phyloP scores from a whole-genome alignment of 1,284 basidiomycete genomes.

The Trametes sp. region DNA sequence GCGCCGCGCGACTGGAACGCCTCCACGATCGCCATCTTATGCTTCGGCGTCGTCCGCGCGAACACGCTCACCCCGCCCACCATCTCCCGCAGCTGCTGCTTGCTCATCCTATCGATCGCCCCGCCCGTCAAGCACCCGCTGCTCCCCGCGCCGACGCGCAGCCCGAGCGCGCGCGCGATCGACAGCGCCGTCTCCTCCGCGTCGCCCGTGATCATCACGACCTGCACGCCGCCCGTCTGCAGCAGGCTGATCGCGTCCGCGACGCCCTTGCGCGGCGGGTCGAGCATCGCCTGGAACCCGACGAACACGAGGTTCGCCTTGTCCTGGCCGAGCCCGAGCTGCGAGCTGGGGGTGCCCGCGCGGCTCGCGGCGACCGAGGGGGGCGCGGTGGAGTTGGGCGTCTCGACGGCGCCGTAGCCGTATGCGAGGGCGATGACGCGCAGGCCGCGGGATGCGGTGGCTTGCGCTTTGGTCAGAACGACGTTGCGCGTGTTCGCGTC shows the following conservation, averaged over 20 bases:
- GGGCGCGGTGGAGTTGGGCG: constrained; percentile 39
- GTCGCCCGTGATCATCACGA: constrained; percentile 99
- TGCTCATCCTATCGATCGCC: constrained; percentile 86
- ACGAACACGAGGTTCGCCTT: constrained; percentile 82
- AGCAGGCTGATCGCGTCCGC: constrained; percentile 85
- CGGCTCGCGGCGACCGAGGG: constrained; percentile 37
- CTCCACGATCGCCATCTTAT: constrained; percentile 97
- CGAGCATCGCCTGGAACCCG: constrained; percentile 95
- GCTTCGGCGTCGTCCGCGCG: constrained; percentile 93
- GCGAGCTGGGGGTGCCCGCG: constrained; percentile 40
- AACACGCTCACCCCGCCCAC: constrained; percentile 90
- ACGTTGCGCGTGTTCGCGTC: constrained; percentile 71
- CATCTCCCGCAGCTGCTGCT: constrained; percentile 82
- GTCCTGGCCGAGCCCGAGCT: constrained; percentile 43
- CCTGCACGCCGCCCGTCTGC: constrained; percentile 88
- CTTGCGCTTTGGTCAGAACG: constrained; percentile 75
- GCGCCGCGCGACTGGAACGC: constrained; percentile 90
- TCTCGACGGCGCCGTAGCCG: constrained; percentile 70
- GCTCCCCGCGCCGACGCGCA: constrained; percentile 59
- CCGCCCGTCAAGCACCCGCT: constrained; percentile 78
- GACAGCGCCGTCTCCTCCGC: constrained; percentile 90
- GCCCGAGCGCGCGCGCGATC: constrained; percentile 91
- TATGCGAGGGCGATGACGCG: constrained; percentile 93
- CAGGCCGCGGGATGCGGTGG: constrained; percentile 79
- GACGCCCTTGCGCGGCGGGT: constrained; percentile 95